These are phyloP conservation scores for Encephalitozoon romaleae DNA, from an alignment of 371 early-diverging fungal genomes.

Conservation along the genomic window DNA sequence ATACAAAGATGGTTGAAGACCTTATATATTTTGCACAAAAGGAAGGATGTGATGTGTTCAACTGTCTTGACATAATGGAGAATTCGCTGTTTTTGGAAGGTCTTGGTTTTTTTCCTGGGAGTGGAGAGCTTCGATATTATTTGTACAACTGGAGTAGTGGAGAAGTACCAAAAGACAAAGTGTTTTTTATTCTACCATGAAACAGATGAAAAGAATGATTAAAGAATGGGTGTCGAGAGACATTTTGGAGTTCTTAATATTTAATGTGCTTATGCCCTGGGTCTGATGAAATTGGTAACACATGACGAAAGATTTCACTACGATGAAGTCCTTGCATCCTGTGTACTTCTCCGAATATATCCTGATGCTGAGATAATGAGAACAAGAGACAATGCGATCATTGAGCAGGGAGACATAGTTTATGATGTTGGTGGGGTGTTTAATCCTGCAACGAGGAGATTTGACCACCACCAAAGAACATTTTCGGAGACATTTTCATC, in stretches of 20 bases:
- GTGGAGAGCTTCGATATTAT: conserved; percentile 56
- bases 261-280: neutral
- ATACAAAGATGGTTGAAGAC: conserved; percentile 17
- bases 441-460: conserved; percentile 68
- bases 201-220: neutral
- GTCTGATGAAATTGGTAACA: conserved; percentile 46
- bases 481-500: conserved; percentile 75
- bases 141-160: conserved; percentile 54
- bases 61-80: conserved; percentile 37
- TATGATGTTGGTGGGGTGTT: conserved; percentile 93
- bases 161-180: neutral
- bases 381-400: conserved; percentile 71
- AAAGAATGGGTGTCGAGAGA: neutral
- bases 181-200: conserved; percentile 32
- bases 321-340: conserved; percentile 85
- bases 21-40: conserved; percentile 23
- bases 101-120: conserved; percentile 43
- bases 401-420: conserved; percentile 74
- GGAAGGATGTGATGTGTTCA: conserved; percentile 45
- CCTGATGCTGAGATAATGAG: conserved; percentile 64
- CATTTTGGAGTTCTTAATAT: neutral
- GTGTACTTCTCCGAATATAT: conserved; percentile 67
- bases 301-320: conserved; percentile 59
- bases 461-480: conserved; percentile 90
- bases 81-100: conserved; percentile 17